phyloP scores from a whole-genome alignment of 352 stramenopile species.

The Plasmopara viticola region DNA sequence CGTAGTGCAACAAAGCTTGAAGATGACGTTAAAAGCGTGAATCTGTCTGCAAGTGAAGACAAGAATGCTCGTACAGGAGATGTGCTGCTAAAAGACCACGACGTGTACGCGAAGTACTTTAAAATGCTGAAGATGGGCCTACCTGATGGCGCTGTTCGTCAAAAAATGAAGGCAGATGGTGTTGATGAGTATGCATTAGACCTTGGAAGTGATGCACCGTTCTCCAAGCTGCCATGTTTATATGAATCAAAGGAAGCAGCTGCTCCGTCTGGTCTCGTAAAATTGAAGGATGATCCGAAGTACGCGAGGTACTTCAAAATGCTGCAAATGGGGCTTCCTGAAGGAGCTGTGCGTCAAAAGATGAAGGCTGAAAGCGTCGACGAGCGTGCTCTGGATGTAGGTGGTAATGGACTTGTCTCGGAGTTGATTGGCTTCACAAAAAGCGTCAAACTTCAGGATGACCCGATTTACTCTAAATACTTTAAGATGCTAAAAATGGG shows the following conservation, averaged over 20 bases:
- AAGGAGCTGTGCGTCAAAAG: conserved; percentile 82
- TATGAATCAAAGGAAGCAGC: conserved; percentile 3
- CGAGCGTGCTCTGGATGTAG: conserved; percentile 49
- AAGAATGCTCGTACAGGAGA: not conserved
- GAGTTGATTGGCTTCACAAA: conserved; percentile 24
- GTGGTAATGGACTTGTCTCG: conserved; percentile 39
- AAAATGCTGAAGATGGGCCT: conserved; percentile 92
- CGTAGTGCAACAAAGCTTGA: conserved; percentile 33
- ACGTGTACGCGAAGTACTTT: conserved; percentile 87
- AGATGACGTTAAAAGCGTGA: conserved; percentile 60
- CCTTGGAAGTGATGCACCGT: conserved; percentile 18
- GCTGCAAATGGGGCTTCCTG: conserved; percentile 85
- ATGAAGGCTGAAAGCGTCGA: conserved; percentile 58
- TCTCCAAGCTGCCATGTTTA: conserved; percentile 10
- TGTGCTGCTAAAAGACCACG: conserved; percentile 45
- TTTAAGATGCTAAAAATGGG: conserved; percentile 94
- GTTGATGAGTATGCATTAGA: conserved; percentile 38
- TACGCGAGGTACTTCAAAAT: conserved; percentile 92
- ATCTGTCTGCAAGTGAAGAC: conserved; percentile 13
- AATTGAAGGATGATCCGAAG: conserved; percentile 53
- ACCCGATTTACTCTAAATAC: conserved; percentile 81
- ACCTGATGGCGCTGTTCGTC: conserved; percentile 71
- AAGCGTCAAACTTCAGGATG: conserved; percentile 39
- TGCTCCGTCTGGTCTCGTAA: conserved; percentile 7
- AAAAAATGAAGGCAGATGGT: conserved; percentile 77